Evolutionary conservation across 2,329 filamentous ascomycete species (phyloP).

Genomic region (Beauveria rudraprayagi): DNA sequence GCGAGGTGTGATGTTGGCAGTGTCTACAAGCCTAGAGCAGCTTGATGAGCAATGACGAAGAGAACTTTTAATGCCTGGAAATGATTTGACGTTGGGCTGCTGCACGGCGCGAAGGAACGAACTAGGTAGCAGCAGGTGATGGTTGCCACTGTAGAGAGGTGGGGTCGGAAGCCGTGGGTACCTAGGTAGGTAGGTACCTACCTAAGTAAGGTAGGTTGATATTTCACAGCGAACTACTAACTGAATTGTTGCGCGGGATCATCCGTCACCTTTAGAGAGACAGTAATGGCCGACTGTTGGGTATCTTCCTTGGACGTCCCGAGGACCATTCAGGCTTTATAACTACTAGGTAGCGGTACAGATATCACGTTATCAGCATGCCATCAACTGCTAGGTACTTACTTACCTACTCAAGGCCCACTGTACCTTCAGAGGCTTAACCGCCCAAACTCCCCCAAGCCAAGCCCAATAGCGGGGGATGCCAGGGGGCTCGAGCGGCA

Average conservation of each 20-base stretch:
- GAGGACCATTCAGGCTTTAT: too few species aligned
- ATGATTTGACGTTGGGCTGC: conserved; percentile 8
- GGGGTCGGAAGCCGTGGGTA: not conserved
- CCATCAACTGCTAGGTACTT: too few species aligned
- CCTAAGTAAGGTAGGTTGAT: too few species aligned
- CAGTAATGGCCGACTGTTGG: too few species aligned
- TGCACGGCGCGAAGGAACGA: not conserved
- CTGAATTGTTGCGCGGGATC: too few species aligned
- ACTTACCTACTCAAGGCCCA: not conserved
- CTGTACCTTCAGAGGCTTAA: not conserved
- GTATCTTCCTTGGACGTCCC: too few species aligned
- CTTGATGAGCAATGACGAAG: not conserved
- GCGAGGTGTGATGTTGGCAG: not conserved
- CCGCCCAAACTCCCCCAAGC: not conserved
- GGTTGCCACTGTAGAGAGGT: not conserved
- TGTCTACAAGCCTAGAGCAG: not conserved
- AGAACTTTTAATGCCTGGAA: not conserved
- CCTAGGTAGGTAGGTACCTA: too few species aligned
- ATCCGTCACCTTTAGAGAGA: too few species aligned
- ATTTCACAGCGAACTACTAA: too few species aligned
- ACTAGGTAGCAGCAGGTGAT: not conserved
- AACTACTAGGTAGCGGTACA: too few species aligned
- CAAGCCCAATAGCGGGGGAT: conserved; percentile 8
- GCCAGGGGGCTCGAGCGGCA: conserved; percentile 8
- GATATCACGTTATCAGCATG: too few species aligned